A percentile compares a stretch with the other conserved stretches of the same genome.
phyloP scores from a whole-genome alignment of 2,329 filamentous ascomycete species.

The Conoideocrella luteorostrata region DNA sequence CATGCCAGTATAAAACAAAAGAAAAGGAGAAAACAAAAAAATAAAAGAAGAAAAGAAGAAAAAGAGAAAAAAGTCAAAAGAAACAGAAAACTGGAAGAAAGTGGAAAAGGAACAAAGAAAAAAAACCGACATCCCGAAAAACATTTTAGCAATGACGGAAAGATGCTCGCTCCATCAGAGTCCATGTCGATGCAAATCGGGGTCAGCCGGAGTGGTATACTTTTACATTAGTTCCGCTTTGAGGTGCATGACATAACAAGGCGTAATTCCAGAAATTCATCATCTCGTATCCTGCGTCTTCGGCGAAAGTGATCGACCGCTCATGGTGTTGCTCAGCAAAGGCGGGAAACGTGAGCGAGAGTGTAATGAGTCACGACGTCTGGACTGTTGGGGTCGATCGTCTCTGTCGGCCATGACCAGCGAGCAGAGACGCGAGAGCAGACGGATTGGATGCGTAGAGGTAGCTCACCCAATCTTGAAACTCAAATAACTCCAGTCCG shows the following conservation, averaged over 20 bases:
- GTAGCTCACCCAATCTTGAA: conserved; percentile 40
- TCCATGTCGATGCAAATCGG: no score
- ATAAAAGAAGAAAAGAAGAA: background rate
- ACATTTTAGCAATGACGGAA: no score
- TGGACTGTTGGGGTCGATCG: background rate
- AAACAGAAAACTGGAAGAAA: background rate
- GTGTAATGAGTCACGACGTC: background rate
- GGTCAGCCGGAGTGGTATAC: background rate
- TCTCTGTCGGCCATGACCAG: conserved; percentile 31
- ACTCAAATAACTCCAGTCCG: conserved; percentile 35
- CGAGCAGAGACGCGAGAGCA: conserved; percentile 42
- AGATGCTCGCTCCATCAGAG: no score
- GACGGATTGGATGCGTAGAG: conserved; percentile 43
- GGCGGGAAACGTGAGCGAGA: conserved; percentile 11
- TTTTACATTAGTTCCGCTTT: conserved; percentile 1
- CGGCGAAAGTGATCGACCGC: conserved; percentile 21
- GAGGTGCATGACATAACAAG: conserved; percentile 4
- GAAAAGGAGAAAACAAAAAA: background rate
- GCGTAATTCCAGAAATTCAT: conserved; percentile 11
- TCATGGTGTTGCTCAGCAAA: conserved; percentile 6
- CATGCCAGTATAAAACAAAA: background rate
- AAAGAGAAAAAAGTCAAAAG: background rate
- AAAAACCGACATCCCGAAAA: background rate
- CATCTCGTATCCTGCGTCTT: conserved; percentile 23
- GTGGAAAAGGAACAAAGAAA: background rate